phyloP scores from a whole-genome alignment of 2,329 filamentous ascomycete genomes.

The Xylaria digitata region DNA sequence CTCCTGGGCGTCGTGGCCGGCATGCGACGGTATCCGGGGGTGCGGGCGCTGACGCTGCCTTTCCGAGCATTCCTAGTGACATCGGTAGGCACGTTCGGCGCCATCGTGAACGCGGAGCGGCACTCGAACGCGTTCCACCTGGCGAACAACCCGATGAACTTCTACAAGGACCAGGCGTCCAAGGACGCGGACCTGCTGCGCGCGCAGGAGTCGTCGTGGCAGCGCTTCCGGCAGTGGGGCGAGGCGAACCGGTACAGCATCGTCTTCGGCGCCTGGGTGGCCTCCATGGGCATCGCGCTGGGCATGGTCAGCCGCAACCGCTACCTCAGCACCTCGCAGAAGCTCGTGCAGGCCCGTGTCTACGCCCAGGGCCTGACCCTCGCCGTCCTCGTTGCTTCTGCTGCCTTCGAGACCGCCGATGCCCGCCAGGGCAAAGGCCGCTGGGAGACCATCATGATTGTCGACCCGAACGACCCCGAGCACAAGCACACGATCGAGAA shows the following conservation, averaged over 20 bases:
- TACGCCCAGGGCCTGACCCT: slow-evolving; percentile 92
- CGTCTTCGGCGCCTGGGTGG: slow-evolving; percentile 84
- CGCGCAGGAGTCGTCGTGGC: slow-evolving; percentile 64
- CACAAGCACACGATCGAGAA: slow-evolving; percentile 88
- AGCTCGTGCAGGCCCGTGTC: slow-evolving; percentile 92
- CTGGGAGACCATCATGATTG: slow-evolving; percentile 85
- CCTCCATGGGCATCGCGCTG: slow-evolving; percentile 80
- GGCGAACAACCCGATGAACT: slow-evolving; percentile 72
- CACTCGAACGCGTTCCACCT: slow-evolving; percentile 72
- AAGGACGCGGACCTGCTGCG: slow-evolving; percentile 66
- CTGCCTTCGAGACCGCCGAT: slow-evolving; percentile 84
- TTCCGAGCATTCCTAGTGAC: slow-evolving; percentile 92
- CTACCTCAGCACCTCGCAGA: slow-evolving; percentile 80
- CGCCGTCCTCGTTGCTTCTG: slow-evolving; percentile 82
- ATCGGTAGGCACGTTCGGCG: slow-evolving; percentile 82
- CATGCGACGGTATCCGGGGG: slow-evolving; percentile 76
- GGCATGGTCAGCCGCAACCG: slow-evolving; percentile 81
- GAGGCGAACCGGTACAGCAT: slow-evolving; percentile 86
- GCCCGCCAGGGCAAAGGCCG: slow-evolving; percentile 78
- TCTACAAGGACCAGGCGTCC: slow-evolving; percentile 73
- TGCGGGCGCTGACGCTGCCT: slow-evolving; percentile 85
- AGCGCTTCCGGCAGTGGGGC: slow-evolving; percentile 78
- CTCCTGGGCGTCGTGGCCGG: slow-evolving; percentile 74
- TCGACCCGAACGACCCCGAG: slow-evolving; percentile 84
- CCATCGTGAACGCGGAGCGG: slow-evolving; percentile 90